Evolutionary conservation across 805 yeast genomes (phyloP), one percentile per base, ranked within the genome.

Genomic region (Yamadazyma sp.): DNA sequence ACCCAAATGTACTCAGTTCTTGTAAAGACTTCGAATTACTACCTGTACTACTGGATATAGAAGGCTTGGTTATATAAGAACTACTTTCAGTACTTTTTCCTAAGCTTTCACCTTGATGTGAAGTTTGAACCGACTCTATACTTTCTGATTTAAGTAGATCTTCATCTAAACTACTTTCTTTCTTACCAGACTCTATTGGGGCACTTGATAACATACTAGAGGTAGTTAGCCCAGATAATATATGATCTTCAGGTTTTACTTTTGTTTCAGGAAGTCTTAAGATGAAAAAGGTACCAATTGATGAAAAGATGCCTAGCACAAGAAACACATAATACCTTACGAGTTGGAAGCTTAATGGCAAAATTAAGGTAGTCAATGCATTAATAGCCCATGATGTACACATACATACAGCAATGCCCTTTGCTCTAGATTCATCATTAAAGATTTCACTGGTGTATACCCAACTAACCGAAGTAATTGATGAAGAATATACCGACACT

Each of bases 401-500:
- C 68, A 71, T 66, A 30, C 75, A 65, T 4, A 73, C 42, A 0
- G 76, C 58, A 17, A 68, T 52, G 0, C 77, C 78, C 43, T 70
- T 73, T 0, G 71, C 55, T 40, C 75, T 67, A 1, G 73, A 67
- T 18, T 55, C 53, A 1, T 53, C 52, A 0, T 76, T 75, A 27
- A 76, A 64, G 4, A 74, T 52, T 44, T 76, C 82, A 32, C 69
- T 64, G 4, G 74, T 62, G 45, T 73, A 75, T 14, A 76, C 49
- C 74, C 73, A 68, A 22, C 76, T 65, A 3, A 66, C 66, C 27
- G 77, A 63, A 1, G 70, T 55, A 10, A 76, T 52, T 1, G 76
- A 61, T 1, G 75, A 50, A 1, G 78, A 61, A 47, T 67, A 70
- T 0, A 75, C 56, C 3, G 76, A 69, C 17, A 70, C 69, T 30